Conservation (phyloP, 2,329 filamentous ascomycete genomes). For the Claviceps humidiphila region DNA sequence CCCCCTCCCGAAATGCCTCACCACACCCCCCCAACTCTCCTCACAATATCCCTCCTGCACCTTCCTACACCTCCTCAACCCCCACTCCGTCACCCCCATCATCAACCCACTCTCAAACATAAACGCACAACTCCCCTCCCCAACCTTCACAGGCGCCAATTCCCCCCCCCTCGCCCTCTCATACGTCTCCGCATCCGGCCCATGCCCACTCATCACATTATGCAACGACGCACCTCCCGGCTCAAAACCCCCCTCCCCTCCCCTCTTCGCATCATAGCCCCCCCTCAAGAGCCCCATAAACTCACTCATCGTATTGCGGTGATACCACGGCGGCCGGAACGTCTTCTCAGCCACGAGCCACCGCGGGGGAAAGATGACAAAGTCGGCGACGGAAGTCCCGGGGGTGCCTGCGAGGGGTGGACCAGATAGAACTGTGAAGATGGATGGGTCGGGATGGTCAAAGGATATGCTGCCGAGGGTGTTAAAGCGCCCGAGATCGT, state of each 20-base stretch:
- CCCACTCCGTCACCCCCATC: slow-evolving; percentile 62
- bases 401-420: slow-evolving; percentile 46
- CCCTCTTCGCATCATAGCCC: slow-evolving; percentile 48
- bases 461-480: slow-evolving; percentile 59
- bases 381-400: slow-evolving; percentile 55
- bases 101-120: slow-evolving; percentile 60
- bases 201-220: slow-evolving; percentile 58
- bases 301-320: slow-evolving; percentile 55
- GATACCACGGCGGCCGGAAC: slow-evolving; percentile 61
- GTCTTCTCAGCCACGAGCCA: slow-evolving; percentile 60
- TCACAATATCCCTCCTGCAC: slow-evolving; percentile 37
- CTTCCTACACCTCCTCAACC: slow-evolving; percentile 43
- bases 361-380: slow-evolving; percentile 59
- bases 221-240: slow-evolving; percentile 49
- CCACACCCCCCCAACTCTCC: slow-evolving; percentile 65
- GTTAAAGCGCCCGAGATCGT: slow-evolving; percentile 66
- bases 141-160: slow-evolving; percentile 43
- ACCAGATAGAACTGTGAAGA: slow-evolving; percentile 59
- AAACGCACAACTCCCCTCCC: slow-evolving; percentile 49
- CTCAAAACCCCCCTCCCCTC: slow-evolving; percentile 36
- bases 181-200: slow-evolving; percentile 43
- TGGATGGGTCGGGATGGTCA: slow-evolving; percentile 68
- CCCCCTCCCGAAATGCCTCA: slow-evolving; percentile 44
- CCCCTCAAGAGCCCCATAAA: slow-evolving; percentile 50
- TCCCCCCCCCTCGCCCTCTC: slow-evolving; percentile 42